phyloP scores from a whole-genome alignment of 2,329 filamentous ascomycete genomes.

The Phialophora tarda region DNA sequence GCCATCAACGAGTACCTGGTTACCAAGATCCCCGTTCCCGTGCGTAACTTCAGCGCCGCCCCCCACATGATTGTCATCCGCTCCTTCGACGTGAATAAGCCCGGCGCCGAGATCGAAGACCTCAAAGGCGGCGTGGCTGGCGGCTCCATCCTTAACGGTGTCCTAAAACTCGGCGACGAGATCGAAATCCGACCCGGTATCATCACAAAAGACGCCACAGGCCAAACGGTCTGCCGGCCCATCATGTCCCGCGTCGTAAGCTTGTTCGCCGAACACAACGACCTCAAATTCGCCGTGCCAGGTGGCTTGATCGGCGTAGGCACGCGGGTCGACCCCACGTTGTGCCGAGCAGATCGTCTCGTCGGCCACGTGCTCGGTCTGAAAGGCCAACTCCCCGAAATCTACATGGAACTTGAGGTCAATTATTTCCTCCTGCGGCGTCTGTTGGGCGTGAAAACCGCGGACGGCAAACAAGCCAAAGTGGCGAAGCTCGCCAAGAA shows the following conservation, averaged over 20 bases:
- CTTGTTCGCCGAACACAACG: constrained; percentile 96
- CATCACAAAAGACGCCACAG: constrained; percentile 90
- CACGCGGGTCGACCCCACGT: constrained; percentile 94
- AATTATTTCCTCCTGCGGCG: constrained; percentile 98
- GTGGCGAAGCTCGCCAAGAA: constrained; percentile 98
- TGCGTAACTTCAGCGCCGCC: constrained; percentile 86
- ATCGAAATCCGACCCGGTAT: constrained; percentile 99
- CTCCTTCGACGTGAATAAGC: constrained; percentile 99
- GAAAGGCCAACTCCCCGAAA: constrained; percentile 89
- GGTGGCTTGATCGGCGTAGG: constrained; percentile 98
- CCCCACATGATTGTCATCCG: constrained; percentile 99
- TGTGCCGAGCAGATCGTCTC: constrained; percentile 97
- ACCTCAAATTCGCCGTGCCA: constrained; percentile 96
- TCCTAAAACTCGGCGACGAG: constrained; percentile 95
- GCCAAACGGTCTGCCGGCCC: constrained; percentile 92
- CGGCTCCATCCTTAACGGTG: constrained; percentile 94
- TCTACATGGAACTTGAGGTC: constrained; percentile 98
- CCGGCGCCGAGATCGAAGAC: constrained; percentile 97
- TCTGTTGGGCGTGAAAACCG: constrained; percentile 93
- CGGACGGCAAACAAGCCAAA: constrained; percentile 99
- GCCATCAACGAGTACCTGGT: constrained; percentile 96
- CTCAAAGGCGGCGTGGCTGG: constrained; percentile 98
- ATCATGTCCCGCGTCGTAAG: constrained; percentile 96
- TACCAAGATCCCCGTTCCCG: constrained; percentile 89
- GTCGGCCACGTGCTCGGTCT: constrained; percentile 97